Base-by-base conservation (phyloP, 306 rosid genomes). In the Crataegus laevigata region DNA sequence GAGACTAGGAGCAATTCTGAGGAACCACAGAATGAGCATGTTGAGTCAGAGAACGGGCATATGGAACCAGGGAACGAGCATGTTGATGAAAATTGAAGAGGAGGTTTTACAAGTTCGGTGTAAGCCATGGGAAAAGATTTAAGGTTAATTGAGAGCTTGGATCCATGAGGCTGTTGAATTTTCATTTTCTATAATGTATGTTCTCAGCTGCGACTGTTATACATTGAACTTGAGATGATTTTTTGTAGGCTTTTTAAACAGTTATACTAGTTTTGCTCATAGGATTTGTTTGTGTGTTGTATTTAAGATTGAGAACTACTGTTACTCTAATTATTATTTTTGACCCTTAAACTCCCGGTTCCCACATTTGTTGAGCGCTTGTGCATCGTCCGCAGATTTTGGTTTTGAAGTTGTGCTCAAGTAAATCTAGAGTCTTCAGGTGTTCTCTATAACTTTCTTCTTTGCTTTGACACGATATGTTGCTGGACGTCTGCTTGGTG, bases 1-100 rank as follows among this genome's bases (percentile, higher is more conserved):
- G 97, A 81, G 77, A 82, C 82, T 47, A 90, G 83, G 73, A 74
- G 29, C 28, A 11, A 61, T 7, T 83, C 72, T 45, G 92, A 83
- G 74, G 87, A 87, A 82, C 32, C 68, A 66, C 65, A 47, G 74
- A 60, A 73, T 50, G 61, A 74, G 76, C 12, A 60, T 76, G 69
- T 60, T 64, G 62, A 57, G 9, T 29, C 3, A 2, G 72, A 26
- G 75, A 50, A 72, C 52, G 38, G 75, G 74, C 3, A 58, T 77
- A 63, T 54, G 45, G 73, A 73, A 76, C 11, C 55, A 74, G 71
- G 42, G 65, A 70, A 50, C 0, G 79, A 51, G 65, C 59, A 66
- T 24, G 72, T 28, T 8, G 55, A 66, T 45, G 72, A 75, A 12
- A 52, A 75, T 43, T 75, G 73, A 75, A 52, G 28, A 60, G 9